Conservation (phyloP, 2,329 filamentous ascomycete species). For the Colletotrichum orbiculare region DNA sequence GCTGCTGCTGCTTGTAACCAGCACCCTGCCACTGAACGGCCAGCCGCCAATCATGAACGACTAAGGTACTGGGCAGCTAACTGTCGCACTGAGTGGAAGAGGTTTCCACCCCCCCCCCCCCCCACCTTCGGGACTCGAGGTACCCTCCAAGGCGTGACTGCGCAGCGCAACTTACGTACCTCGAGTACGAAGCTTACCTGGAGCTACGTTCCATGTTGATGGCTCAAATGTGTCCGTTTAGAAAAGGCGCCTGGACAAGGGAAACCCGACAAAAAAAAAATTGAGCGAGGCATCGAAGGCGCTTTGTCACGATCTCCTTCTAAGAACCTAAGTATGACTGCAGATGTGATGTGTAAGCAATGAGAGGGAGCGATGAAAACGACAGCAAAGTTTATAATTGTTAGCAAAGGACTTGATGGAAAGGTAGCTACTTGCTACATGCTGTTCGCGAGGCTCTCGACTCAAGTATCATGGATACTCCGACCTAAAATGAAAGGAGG, state of each 20-base stretch:
- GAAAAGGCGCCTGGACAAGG: not conserved
- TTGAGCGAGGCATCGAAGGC: no score
- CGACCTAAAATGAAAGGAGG: constrained; percentile 23
- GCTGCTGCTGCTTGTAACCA: not conserved
- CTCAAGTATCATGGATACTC: constrained; percentile 15
- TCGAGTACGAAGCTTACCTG: constrained; percentile 31
- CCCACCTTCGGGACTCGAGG: constrained; percentile 32
- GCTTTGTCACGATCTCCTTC: no score
- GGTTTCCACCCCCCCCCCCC: constrained; percentile 34
- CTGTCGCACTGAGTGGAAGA: not conserved
- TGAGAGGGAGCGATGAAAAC: not conserved
- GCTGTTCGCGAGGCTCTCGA: constrained; percentile 12
- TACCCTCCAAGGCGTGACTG: constrained; percentile 21
- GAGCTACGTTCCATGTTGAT: constrained; percentile 35
- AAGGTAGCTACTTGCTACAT: constrained; percentile 32
- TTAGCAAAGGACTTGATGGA: constrained; percentile 14
- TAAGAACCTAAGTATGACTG: no score
- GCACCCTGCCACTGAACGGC: not conserved
- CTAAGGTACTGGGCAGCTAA: constrained; percentile 9
- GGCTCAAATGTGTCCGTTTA: not conserved
- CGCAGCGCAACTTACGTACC: constrained; percentile 31
- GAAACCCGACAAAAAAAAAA: no score
- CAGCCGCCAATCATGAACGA: no score
- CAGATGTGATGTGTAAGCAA: constrained; percentile 9
- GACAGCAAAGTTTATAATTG: not conserved